phyloP scores from a whole-genome alignment of 495 filamentous ascomycete genomes.

The Penicillium malachiteum region DNA sequence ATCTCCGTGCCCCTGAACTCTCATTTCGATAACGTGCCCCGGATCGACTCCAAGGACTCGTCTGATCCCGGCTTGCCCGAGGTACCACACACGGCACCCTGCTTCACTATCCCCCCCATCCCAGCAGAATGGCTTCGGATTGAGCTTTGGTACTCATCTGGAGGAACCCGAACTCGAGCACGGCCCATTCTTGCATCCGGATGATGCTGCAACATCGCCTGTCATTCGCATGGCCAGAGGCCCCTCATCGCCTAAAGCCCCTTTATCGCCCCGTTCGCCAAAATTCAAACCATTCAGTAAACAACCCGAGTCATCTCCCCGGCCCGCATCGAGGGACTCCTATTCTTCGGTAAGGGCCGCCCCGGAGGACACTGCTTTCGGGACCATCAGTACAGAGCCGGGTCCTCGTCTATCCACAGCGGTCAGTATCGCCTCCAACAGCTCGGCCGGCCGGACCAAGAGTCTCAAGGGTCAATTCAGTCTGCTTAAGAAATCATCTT shows the following conservation, averaged over 20 bases:
- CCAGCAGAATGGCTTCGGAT: constrained; percentile 58
- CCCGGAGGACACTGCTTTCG: constrained; percentile 39
- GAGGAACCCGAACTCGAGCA: constrained; percentile 32
- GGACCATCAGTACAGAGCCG: constrained; percentile 45
- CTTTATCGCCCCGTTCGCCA: constrained; percentile 44
- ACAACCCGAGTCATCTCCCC: constrained; percentile 19
- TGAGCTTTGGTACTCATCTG: constrained; percentile 66
- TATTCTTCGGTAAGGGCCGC: constrained; percentile 34
- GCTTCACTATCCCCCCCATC: constrained; percentile 28
- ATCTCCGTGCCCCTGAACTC: constrained; percentile 74
- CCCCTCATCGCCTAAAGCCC: constrained; percentile 65
- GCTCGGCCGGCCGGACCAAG: constrained; percentile 35
- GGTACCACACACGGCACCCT: constrained; percentile 39
- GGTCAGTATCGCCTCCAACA: constrained; percentile 41
- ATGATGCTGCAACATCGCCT: constrained; percentile 77
- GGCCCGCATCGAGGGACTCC: constrained; percentile 41
- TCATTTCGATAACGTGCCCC: constrained; percentile 67
- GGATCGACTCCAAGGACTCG: constrained; percentile 41
- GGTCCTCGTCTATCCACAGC: constrained; percentile 39
- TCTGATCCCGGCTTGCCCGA: constrained; percentile 47
- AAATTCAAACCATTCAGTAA: constrained; percentile 42
- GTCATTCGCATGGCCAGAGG: constrained; percentile 85
- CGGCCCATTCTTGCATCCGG: constrained; percentile 55
- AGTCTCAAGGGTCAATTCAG: constrained; percentile 38
- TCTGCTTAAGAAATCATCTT: constrained; percentile 34